These are phyloP conservation scores for Pichia cactophila DNA, from an alignment of 1,139 yeast species.

Conservation along the genomic window DNA sequence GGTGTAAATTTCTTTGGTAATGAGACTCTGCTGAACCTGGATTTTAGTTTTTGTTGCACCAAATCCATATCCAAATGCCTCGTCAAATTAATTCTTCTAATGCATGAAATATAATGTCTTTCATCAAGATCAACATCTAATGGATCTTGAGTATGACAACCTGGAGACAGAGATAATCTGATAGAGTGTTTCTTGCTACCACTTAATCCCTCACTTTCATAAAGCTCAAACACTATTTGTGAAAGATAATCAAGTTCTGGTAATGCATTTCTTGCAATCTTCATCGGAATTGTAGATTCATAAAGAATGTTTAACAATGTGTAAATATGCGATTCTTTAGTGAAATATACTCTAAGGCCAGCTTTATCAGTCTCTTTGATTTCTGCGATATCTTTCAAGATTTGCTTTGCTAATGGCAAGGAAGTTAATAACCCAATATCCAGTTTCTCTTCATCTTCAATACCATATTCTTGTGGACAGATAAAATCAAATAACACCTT, in stretches of 20 bases:
- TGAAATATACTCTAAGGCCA: conserved; percentile 82
- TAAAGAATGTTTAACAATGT: conserved; percentile 84
- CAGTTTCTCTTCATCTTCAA: conserved; percentile 87
- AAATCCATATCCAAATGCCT: conserved; percentile 90
- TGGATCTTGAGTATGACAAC: conserved; percentile 97
- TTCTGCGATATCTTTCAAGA: conserved; percentile 68
- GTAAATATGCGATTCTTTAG: conserved; percentile 95
- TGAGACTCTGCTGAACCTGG: conserved; percentile 78
- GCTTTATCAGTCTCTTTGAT: conserved; percentile 76
- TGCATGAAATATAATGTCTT: conserved; percentile 93
- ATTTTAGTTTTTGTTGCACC: conserved; percentile 73
- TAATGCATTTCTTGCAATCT: conserved; percentile 85
- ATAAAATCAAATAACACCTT: conserved; percentile 94
- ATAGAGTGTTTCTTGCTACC: conserved; percentile 80
- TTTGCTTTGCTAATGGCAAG: conserved; percentile 86
- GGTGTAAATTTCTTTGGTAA: conserved; percentile 90
- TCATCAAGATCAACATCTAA: conserved; percentile 93
- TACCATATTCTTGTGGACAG: conserved; percentile 98
- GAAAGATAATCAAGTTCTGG: conserved; percentile 96
- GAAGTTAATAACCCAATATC: conserved; percentile 95
- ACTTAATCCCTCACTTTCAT: conserved; percentile 59
- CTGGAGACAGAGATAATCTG: conserved; percentile 86
- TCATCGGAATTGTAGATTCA: conserved; percentile 92
- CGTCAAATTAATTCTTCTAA: conserved; percentile 82
- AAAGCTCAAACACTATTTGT: conserved; percentile 88